Base-by-base conservation (phyloP, 345 rosid species). In the Eucalyptus cloeziana region DNA sequence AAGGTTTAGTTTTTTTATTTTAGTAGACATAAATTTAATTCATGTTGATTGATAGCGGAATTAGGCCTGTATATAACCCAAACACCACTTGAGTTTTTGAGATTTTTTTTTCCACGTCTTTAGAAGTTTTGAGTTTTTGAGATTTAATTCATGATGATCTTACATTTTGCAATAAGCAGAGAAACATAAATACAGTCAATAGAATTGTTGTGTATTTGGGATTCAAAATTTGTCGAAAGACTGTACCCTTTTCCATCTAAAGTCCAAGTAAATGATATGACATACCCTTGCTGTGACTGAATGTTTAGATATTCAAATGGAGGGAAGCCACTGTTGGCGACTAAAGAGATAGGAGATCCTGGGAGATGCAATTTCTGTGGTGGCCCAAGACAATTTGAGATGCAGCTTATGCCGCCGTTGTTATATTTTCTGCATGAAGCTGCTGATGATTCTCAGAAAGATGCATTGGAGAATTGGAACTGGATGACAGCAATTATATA, bases 381-480 rank as follows among this genome's bases (percentile, higher is more conserved):
- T 89, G 90, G 94, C 88, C 91, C 92, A 76, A 95, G 95, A 94
- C 93, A 91, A 47, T 97, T 92, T 88, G 99, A 98, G 93, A 92
- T 98, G 95, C 99, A 98, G 93, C 93, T 98, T 79, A 97, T 98
- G 99, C 92, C 99, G 44, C 95, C 98, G 2, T 80, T 96, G 43
- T 94, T 97, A 91, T 96, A 91, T 92, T 98, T 97, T 88, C 95
- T 97, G 51, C 97, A 93, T 80, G 96, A 96, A 87, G 96, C 91
- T 87, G 95, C 93, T 56, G 95, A 95, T 58, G 91, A 91, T 90
- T 80, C 58, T 91, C 91, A 92, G 79, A 95, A 91, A 88, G 91
- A 87, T 31, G 86, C 92, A 17, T 87, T 97, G 85, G 95, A 95
- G 87, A 93, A 92, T 49, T 98, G 99, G 99, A 94, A 96, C 89